Evolutionary conservation across 306 rosid species (phyloP), one percentile per base, ranked within the genome.

Genomic region (Begonia peltatifolia): DNA sequence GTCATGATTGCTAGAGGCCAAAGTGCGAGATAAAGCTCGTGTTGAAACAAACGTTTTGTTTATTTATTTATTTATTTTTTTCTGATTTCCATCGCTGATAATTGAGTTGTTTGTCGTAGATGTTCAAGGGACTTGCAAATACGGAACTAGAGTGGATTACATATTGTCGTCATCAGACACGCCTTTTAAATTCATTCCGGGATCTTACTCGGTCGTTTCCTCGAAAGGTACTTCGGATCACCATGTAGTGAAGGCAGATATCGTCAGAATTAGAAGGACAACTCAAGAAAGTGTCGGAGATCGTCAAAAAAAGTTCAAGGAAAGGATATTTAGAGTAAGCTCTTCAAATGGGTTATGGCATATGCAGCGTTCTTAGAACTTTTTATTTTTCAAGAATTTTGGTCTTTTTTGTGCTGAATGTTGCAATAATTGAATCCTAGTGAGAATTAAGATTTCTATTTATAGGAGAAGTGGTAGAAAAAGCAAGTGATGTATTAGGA

Each of bases 41-140:
- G 12, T 15, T 35, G 10, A 10, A 30, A 16, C 54, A 54, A 46
- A 48, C 17, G 20, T 13, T 30, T 2, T 6, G 0, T 30, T 30
- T 30, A 4, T 11, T 44, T n/a, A n/a, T n/a, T n/a, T n/a, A n/a
- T n/a, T n/a, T n/a, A n/a, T 42, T 6, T 42, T 42, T 6, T 42
- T 2, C 6, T 9, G 18, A 17, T 17, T 42, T 12, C 46, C 46
- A 44, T 10, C 0, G 14, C 4, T 12, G 2, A 10, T 10, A 10
- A n/a, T 44, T n/a, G 48, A 1, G 14, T 44, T 44, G 38, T 44
- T 44, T 10, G n/a, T 10, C 12, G 6, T 61, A 87, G 95, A 75
- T 69, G 95, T 87, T 71, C 95, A 87, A 74, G 95, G 95, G 46
- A 87, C 95, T 47, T 83, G 93, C 73, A 87, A 87, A 68, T 87